These are phyloP conservation scores for Elsinoe arachidis DNA, from an alignment of 2,329 filamentous ascomycete species.

Conservation along the genomic window DNA sequence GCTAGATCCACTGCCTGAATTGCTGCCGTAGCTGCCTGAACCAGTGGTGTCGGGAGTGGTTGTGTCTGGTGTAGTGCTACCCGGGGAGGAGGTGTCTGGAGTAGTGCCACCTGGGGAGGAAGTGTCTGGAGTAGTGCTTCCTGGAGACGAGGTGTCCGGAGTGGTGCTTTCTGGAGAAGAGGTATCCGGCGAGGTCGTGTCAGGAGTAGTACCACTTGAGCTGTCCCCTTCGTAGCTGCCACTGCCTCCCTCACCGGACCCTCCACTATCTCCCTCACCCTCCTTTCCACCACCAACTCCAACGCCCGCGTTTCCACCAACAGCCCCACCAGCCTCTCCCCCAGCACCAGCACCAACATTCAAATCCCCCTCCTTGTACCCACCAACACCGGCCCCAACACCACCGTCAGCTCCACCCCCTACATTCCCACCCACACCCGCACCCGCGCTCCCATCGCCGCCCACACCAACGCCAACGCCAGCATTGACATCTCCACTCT, in stretches of 20 bases:
- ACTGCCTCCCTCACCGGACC: background rate
- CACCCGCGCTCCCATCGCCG: background rate
- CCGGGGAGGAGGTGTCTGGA: background rate
- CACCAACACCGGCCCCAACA: too few relatives aligned
- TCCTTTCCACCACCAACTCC: background rate
- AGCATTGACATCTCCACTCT: background rate
- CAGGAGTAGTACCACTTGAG: background rate
- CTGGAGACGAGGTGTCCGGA: background rate
- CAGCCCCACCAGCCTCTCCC: background rate
- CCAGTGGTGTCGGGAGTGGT: background rate
- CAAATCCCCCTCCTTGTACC: background rate
- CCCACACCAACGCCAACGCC: background rate
- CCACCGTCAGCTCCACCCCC: too few relatives aligned
- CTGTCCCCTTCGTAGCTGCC: background rate
- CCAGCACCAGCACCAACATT: background rate
- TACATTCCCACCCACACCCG: background rate
- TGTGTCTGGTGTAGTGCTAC: background rate
- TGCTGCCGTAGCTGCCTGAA: background rate
- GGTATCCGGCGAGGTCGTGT: background rate
- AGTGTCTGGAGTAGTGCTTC: background rate
- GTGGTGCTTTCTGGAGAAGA: background rate
- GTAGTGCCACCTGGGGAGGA: background rate
- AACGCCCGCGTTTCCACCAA: background rate
- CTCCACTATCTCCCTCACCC: background rate
- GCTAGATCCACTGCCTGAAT: background rate